Evolutionary conservation across 2,329 filamentous ascomycete genomes (phyloP), one percentile per base, ranked within the genome.

Genomic region (Mycosphaerella sp.): DNA sequence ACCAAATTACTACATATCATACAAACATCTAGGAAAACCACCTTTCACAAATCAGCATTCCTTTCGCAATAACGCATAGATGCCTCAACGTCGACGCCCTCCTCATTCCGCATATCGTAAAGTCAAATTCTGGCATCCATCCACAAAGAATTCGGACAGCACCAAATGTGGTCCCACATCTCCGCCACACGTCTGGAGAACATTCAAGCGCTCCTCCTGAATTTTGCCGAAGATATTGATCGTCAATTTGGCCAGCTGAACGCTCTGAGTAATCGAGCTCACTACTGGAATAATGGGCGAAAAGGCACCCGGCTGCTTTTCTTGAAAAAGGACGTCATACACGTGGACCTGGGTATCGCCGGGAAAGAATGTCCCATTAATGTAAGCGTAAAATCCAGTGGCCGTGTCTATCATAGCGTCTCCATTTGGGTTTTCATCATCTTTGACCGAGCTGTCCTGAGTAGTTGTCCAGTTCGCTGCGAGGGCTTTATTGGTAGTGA

Each of bases 251-350:
- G 12, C 34, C 34, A 38, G n/a, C 10, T 38, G 34, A 6, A 38
- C 34, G 12, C 34, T 38, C 6, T 10, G 34, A 38, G 12, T 38
- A 6, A 38, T 4, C 10, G 10, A 5, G 8, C 34, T 38, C 5
- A 38, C 8, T 10, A 11, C 10, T 4, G 34, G 8, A 3, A 8
- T 2, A 38, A 38, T 38, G 6, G 34, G 34, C 2, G 26, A 29
- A 29, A 4, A 29, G 5, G 1, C 26, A 6, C 26, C 1, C 5
- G 1, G 6, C 6, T 0, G 1, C 26, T 3, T 29, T 1, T 38
- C 4, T 38, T 4, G 6, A 38, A 38, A n/a, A 6, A 38, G 6
- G 6, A 38, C 12, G 4, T 38, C 34, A 38, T 8, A 11, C 12
- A n/a, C 34, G 34, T 38, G 34, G 4, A 21, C 21, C 12, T n/a